phyloP scores from a whole-genome alignment of 75 land plant genomes.

The Ceratopteris richardii region DNA sequence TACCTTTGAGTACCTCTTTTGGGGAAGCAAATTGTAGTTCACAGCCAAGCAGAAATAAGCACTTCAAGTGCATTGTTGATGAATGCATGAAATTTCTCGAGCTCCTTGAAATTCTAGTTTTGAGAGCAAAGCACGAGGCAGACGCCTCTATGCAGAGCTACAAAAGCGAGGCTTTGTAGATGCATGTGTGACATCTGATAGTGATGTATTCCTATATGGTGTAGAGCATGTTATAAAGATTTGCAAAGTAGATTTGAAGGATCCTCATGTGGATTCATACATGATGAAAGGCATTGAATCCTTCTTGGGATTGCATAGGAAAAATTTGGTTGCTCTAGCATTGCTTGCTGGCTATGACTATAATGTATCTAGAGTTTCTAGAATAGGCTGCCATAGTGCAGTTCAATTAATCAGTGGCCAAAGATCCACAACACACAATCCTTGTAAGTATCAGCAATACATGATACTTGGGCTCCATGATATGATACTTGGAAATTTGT shows the following conservation, averaged over 20 bases:
- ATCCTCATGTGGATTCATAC: conserved; percentile 66
- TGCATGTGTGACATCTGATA: conserved; percentile 87
- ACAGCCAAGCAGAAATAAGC: conserved; percentile 31
- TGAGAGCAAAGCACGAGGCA: conserved; percentile 67
- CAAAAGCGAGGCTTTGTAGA: conserved; percentile 63
- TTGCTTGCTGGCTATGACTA: conserved; percentile 76
- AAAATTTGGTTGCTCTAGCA: conserved; percentile 66
- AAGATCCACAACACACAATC: conserved; percentile 45
- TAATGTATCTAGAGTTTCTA: conserved; percentile 48
- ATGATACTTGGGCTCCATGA: no score
- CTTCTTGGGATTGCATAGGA: conserved; percentile 49
- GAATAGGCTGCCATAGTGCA: conserved; percentile 69
- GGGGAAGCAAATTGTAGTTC: conserved; percentile 11
- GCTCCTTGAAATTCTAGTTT: conserved; percentile 68
- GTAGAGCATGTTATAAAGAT: conserved; percentile 66
- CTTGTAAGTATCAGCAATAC: no score
- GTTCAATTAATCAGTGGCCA: conserved; percentile 53
- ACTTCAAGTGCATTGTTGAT: conserved; percentile 34
- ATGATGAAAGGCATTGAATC: conserved; percentile 56
- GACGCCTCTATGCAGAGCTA: conserved; percentile 84
- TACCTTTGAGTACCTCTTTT: conserved; percentile 19
- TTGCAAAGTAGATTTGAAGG: conserved; percentile 48
- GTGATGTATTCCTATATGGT: conserved; percentile 83
- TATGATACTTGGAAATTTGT: no score
- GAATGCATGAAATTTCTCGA: conserved; percentile 78